Evolutionary conservation across 2,329 filamentous ascomycete species (phyloP).

Genomic region (Trichoderma lentiforme): DNA sequence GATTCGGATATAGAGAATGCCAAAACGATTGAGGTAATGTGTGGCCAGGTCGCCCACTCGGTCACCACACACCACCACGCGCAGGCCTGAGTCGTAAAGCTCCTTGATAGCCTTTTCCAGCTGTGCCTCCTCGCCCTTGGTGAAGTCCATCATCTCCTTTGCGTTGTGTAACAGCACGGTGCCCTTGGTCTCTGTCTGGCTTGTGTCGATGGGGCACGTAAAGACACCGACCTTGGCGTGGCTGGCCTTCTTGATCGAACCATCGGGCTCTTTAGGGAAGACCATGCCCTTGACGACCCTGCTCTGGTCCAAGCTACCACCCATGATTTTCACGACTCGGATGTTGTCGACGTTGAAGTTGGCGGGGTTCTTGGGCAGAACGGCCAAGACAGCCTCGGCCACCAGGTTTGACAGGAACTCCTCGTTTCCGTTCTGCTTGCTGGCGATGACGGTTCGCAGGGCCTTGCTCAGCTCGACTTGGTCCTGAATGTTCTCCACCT

Average conservation of each 20-base stretch:
- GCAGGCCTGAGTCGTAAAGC: constrained; percentile 86
- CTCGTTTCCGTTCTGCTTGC: constrained; percentile 94
- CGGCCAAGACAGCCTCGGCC: constrained; percentile 77
- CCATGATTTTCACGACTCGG: constrained; percentile 99
- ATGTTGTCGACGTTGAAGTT: constrained; percentile 99
- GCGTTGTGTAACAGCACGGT: constrained; percentile 96
- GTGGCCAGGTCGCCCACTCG: constrained; percentile 94
- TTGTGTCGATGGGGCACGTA: constrained; percentile 92
- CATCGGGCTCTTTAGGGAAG: constrained; percentile 92
- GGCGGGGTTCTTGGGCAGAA: constrained; percentile 89
- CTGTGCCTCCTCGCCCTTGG: constrained; percentile 91
- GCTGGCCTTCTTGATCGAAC: constrained; percentile 80
- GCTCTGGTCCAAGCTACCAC: constrained; percentile 90
- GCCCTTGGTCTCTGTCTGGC: constrained; percentile 97
- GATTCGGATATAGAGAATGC: constrained; percentile 93
- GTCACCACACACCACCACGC: constrained; percentile 87
- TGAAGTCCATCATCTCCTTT: constrained; percentile 98
- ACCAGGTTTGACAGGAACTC: constrained; percentile 83
- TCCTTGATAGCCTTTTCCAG: constrained; percentile 92
- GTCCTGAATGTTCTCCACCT: constrained; percentile 78
- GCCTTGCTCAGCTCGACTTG: constrained; percentile 89
- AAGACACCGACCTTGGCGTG: constrained; percentile 97
- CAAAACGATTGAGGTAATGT: constrained; percentile 97
- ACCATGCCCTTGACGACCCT: constrained; percentile 97
- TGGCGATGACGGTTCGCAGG: constrained; percentile 88